Evolutionary conservation across 352 stramenopile species (phyloP).

Genomic region (Globisporangium splendens): DNA sequence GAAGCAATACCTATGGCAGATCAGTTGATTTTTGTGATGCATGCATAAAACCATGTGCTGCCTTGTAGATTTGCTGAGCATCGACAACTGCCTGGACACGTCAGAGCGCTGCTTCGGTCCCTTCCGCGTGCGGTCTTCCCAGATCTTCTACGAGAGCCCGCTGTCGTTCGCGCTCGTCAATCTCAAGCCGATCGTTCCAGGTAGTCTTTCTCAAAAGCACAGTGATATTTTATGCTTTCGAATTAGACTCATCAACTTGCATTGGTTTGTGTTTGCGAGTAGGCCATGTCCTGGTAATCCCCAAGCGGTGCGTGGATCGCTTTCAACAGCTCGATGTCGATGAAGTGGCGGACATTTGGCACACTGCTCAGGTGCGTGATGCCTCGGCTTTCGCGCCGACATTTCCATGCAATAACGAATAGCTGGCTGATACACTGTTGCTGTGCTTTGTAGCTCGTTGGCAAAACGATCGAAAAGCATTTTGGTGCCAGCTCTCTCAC

Average conservation of each 20-base stretch:
- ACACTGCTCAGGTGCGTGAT: slow-evolving; percentile 53
- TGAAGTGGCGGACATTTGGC: slow-evolving; percentile 90
- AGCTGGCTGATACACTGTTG: background rate
- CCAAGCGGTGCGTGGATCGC: slow-evolving; percentile 65
- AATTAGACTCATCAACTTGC: background rate
- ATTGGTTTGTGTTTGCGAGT: background rate
- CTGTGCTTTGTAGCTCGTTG: slow-evolving; percentile 38
- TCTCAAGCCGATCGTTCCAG: slow-evolving; percentile 91
- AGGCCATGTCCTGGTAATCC: slow-evolving; percentile 90
- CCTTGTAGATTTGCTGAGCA: slow-evolving; percentile 31
- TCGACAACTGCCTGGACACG: slow-evolving; percentile 31
- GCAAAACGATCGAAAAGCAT: slow-evolving; percentile 63
- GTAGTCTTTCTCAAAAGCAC: slow-evolving; percentile 8
- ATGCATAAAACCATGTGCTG: background rate
- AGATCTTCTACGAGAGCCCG: slow-evolving; percentile 61
- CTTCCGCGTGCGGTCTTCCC: slow-evolving; percentile 31
- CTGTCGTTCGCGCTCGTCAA: slow-evolving; percentile 88
- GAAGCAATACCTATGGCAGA: background rate
- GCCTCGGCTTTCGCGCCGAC: no score
- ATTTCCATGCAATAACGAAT: background rate
- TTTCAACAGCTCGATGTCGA: slow-evolving; percentile 77
- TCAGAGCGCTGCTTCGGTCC: slow-evolving; percentile 38
- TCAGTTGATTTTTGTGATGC: no score
- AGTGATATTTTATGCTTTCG: background rate
- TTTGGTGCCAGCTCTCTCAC: slow-evolving; percentile 84